phyloP scores from a whole-genome alignment of 306 rosid genomes.

The Vigna reflexopilosa region DNA sequence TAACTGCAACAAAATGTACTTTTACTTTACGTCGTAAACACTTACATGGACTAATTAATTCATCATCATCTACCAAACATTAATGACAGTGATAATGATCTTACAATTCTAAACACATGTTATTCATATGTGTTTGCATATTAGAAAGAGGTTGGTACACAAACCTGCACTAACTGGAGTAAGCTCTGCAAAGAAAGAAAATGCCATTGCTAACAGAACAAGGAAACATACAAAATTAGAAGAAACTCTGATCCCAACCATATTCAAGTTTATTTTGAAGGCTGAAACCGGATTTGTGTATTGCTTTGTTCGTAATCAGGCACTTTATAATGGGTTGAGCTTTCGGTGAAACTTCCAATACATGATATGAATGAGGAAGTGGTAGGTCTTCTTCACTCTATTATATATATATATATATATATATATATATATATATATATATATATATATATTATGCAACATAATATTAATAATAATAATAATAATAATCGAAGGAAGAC shows the following conservation, averaged over 20 bases:
- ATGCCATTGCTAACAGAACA: not conserved
- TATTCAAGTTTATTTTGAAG: not conserved
- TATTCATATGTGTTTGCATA: not conserved
- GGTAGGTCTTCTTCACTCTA: too few species aligned
- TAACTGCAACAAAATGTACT: not conserved
- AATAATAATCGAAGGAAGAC: too few species aligned
- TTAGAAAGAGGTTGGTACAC: too few species aligned
- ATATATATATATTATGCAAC: too few species aligned
- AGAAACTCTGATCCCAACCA: not conserved
- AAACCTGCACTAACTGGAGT: conserved; percentile 20
- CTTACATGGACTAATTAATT: not conserved
- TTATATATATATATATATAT: too few species aligned
- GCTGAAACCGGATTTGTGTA: not conserved
- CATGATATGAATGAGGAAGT: too few species aligned
- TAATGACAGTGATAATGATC: not conserved
- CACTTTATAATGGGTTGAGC: not conserved
- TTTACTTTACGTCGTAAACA: not conserved
- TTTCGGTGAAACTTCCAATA: not conserved
- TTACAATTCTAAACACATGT: not conserved
- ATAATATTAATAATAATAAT: too few species aligned
- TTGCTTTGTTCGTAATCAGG: not conserved
- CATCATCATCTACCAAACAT: not conserved
- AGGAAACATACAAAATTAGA: not conserved
- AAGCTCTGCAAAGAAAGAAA: not conserved
- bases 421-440: too few species aligned